A percentile compares a stretch with the other conserved stretches of the same genome.
These are phyloP conservation scores for Hibiscus trionum DNA, from an alignment of 345 rosid species.

Conservation along the genomic window DNA sequence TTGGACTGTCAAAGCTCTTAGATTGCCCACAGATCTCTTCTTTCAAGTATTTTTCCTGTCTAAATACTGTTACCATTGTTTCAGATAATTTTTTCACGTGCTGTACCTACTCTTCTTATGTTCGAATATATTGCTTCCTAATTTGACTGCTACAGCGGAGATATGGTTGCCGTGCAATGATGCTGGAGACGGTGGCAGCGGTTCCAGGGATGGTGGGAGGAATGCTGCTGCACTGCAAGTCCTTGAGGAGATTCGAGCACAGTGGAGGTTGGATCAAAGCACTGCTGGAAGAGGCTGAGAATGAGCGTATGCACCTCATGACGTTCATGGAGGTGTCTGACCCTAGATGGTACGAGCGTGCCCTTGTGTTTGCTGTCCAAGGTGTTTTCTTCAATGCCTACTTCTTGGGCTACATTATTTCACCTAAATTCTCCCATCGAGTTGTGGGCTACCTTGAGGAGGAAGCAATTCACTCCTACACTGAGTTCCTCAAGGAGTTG, in stretches of 20 bases:
- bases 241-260: conserved; percentile 61
- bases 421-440: conserved; percentile 76
- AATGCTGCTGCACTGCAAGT: conserved; percentile 67
- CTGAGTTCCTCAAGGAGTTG: conserved; percentile 72
- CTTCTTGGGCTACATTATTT: conserved; percentile 55
- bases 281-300: conserved; percentile 75
- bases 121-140: background rate
- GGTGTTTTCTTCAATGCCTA: conserved; percentile 77
- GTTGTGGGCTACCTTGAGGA: conserved; percentile 79
- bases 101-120: background rate
- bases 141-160: conserved; percentile 31
- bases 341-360: conserved; percentile 77
- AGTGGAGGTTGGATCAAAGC: conserved; percentile 87
- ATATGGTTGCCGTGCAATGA: conserved; percentile 80
- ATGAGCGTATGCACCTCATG: conserved; percentile 87
- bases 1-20: conserved; percentile 61
- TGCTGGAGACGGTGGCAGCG: conserved; percentile 83
- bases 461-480: conserved; percentile 78
- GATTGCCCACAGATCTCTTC: conserved; percentile 67
- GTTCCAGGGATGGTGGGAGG: conserved; percentile 86
- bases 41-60: conserved; percentile 42
- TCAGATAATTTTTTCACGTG: background rate
- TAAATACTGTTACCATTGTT: background rate
- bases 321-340: conserved; percentile 74
- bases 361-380: conserved; percentile 59